Evolutionary conservation across 257 asterid species (phyloP).

Genomic region (Paulownia fortunei): DNA sequence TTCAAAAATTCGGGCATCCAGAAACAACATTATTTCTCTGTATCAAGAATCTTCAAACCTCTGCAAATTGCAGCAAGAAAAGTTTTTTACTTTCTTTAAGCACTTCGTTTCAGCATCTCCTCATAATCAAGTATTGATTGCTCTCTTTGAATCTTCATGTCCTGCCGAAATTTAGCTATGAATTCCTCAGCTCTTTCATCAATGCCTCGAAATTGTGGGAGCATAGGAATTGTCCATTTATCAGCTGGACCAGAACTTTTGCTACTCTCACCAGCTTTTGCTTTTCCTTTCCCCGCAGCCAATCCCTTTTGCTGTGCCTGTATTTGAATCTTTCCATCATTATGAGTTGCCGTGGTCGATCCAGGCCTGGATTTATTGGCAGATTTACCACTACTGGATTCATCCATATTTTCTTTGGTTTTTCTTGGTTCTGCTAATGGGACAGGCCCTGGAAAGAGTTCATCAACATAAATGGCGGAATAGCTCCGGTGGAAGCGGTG

Average conservation of each 20-base stretch:
- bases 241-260: not conserved
- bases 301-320: not conserved
- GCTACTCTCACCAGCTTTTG: conserved; percentile 27
- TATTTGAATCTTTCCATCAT: not conserved
- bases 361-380: not conserved
- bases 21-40: not conserved
- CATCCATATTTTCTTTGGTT: conserved; percentile 25
- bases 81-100: conserved; percentile 15
- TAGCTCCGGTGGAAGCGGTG: conserved; percentile 11
- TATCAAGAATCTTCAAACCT: not conserved
- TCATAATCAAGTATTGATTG: conserved; percentile 63
- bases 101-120: conserved; percentile 71
- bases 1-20: conserved; percentile 18
- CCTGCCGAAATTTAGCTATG: conserved; percentile 60
- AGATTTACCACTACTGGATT: conserved; percentile 27
- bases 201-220: conserved; percentile 47
- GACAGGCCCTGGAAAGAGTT: conserved; percentile 36
- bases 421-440: not conserved
- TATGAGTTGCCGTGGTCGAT: not conserved
- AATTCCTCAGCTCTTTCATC: conserved; percentile 69
- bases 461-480: conserved; percentile 42
- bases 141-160: conserved; percentile 70
- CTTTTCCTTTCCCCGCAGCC: conserved; percentile 21
- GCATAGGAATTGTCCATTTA: conserved; percentile 40
- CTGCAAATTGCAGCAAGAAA: not conserved